These are phyloP conservation scores for Trypanosoma mega DNA, from an alignment of 208 protist species.

Conservation along the genomic window DNA sequence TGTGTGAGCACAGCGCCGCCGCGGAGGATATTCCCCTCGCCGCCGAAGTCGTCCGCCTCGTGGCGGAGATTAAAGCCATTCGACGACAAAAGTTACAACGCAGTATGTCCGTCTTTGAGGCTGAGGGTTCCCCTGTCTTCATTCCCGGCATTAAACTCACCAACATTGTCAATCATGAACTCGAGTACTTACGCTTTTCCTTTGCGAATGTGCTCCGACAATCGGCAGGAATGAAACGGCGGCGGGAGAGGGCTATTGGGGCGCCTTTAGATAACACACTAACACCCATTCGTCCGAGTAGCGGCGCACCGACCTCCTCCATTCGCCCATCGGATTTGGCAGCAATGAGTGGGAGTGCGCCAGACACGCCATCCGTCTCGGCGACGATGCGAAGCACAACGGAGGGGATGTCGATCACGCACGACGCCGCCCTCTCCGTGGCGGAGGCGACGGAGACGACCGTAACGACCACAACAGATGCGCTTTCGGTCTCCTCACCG, in stretches of 20 bases:
- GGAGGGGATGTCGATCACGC: neutral
- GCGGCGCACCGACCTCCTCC: neutral
- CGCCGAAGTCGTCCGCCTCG: slow-evolving; percentile 71
- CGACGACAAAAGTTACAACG: slow-evolving; percentile 80
- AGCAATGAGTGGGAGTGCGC: neutral
- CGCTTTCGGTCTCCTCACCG: slow-evolving; percentile 20
- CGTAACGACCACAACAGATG: neutral
- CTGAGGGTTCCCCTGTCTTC: slow-evolving; percentile 66
- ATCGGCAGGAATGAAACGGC: slow-evolving; percentile 60
- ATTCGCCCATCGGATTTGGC: slow-evolving; percentile 11
- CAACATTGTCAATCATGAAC: slow-evolving; percentile 79
- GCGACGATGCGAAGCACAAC: slow-evolving; percentile 3
- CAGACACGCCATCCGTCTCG: slow-evolving; percentile 1
- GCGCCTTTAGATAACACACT: slow-evolving; percentile 14
- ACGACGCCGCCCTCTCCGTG: neutral
- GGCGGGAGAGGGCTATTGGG: slow-evolving; percentile 32
- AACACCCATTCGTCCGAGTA: slow-evolving; percentile 16
- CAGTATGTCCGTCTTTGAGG: slow-evolving; percentile 80
- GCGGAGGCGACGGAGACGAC: slow-evolving; percentile 6
- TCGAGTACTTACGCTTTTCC: slow-evolving; percentile 71
- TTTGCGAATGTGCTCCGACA: slow-evolving; percentile 78
- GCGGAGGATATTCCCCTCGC: slow-evolving; percentile 56
- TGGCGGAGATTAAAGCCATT: slow-evolving; percentile 66
- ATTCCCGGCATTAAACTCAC: slow-evolving; percentile 87
- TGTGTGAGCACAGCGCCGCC: slow-evolving; percentile 33